phyloP scores from a whole-genome alignment of 2,329 filamentous ascomycete genomes.

The Colletotrichum liaoningense region DNA sequence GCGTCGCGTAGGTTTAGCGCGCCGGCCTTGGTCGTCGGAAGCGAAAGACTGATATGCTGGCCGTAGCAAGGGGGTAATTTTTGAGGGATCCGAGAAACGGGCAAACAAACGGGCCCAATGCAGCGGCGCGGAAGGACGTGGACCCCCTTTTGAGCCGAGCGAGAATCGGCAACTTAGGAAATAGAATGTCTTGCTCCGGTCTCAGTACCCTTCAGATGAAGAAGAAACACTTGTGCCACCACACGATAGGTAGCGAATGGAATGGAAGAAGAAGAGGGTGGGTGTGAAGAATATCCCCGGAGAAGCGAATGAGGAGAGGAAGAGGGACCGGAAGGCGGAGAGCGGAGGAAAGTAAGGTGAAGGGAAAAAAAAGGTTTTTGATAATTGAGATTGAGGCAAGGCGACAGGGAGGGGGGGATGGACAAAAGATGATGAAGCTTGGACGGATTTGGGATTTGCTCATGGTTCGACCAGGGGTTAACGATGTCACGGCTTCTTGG shows the following conservation, averaged over 20 bases:
- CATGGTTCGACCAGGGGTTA: constrained; percentile 34
- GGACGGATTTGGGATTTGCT: constrained; percentile 30
- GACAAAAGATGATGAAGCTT: constrained; percentile 4
- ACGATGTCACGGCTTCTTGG: constrained; percentile 28
- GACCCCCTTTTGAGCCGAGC: constrained; percentile 18
- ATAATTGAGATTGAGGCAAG: neutral
- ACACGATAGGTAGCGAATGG: constrained; percentile 2
- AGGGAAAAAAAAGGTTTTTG: constrained; percentile 17
- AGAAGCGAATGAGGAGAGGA: constrained; percentile 28
- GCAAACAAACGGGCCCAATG: constrained; percentile 1
- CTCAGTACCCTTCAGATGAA: constrained; percentile 27
- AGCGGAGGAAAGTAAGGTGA: constrained; percentile 21
- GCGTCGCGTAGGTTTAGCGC: constrained; percentile 23
- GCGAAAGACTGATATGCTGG: neutral
- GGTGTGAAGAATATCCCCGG: constrained; percentile 16
- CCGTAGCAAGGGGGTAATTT: neutral
- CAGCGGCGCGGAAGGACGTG: constrained; percentile 8
- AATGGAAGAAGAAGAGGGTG: constrained; percentile 22
- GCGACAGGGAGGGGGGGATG: neutral
- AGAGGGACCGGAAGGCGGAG: constrained; percentile 19
- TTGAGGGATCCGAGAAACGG: constrained; percentile 27
- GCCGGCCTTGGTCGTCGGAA: neutral
- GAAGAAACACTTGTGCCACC: constrained; percentile 23
- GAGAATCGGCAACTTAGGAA: neutral
- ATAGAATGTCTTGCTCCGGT: constrained; percentile 28